Evolutionary conservation across 2,329 filamentous ascomycete species (phyloP), one percentile per base, ranked within the genome.

Genomic region (Aspergillus udagawae): DNA sequence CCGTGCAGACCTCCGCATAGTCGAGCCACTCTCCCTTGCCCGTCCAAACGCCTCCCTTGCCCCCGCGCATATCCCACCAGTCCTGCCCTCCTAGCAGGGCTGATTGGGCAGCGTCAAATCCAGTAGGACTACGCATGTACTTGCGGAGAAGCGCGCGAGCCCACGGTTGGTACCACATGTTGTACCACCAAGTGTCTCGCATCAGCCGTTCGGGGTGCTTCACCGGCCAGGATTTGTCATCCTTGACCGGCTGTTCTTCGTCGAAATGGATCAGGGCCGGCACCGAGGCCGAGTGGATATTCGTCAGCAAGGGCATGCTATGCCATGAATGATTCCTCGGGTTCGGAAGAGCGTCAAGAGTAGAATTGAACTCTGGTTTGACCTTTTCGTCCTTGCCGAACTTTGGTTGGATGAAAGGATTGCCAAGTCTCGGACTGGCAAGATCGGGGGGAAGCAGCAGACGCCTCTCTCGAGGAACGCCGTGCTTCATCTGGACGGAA

Each of bases 21-120:
- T 74, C 73, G 23, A 81, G 58, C 80, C 81, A 84, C 41, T 74
- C 71, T 21, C 73, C 73, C n/a, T 73, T 69, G 12, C 76, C 77
- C 0, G 80, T 82, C 82, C 82, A 84, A 3, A 82, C 68, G 7
- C 82, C 82, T 3, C 81, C 81, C n/a, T 73, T 74, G 0, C 81
- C 81, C 9, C 80, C 81, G 14, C 80, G 75, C 54, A 72, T 66
- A 61, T 83, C 79, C 78, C 80, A 80, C 67, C 73, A 74, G 1
- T 74, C 70, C 51, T 80, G 75, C 3, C 78, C 80, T 12, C 79
- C 80, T 0, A 77, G 70, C 6, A 77, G 71, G 0, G 76, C 74
- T 9, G 73, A 73, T 54, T 79, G 74, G 14, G 78, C 76, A 0
- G 77, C 75, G 29, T 73, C 68, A 1, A 77, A 62, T 0, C 75